Conservation (phyloP, 192 early-diverging fungal species). For the Hyaloraphidium curvatum region DNA sequence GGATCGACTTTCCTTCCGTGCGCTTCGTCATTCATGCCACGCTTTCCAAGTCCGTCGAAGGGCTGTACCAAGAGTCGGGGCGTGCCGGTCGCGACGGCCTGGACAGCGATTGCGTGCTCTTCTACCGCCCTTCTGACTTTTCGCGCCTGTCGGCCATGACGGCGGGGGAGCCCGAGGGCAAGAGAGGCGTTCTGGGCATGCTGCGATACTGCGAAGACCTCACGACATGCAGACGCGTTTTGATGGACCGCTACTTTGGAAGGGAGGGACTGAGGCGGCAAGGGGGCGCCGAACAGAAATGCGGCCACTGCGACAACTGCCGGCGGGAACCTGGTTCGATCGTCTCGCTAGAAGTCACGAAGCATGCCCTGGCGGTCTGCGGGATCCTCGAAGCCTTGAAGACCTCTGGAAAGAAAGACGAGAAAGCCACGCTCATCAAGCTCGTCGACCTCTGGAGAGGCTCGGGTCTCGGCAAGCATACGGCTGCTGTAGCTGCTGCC, state of each 20-base stretch:
- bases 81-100: slow-evolving; percentile 52
- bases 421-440: slow-evolving; percentile 18
- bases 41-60: slow-evolving; percentile 24
- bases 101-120: slow-evolving; percentile 42
- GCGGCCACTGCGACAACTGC: slow-evolving; percentile 18
- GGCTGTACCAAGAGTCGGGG: slow-evolving; percentile 57
- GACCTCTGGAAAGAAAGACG: neutral
- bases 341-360: slow-evolving; percentile 17
- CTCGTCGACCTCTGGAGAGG: slow-evolving; percentile 24
- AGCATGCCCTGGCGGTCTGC: slow-evolving; percentile 14
- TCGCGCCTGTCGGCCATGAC: slow-evolving; percentile 21
- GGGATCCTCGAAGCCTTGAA: slow-evolving; percentile 9
- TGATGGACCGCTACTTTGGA: slow-evolving; percentile 35
- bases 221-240: slow-evolving; percentile 33
- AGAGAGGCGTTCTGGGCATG: slow-evolving; percentile 29
- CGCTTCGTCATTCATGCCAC: slow-evolving; percentile 27
- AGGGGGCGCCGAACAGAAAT: slow-evolving; percentile 16
- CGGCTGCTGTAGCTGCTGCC: no score
- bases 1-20: slow-evolving; percentile 26
- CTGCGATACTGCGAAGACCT: slow-evolving; percentile 40
- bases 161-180: neutral
- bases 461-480: no score
- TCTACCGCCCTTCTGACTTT: slow-evolving; percentile 45
- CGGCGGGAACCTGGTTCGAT: slow-evolving; percentile 11
- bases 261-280: slow-evolving; percentile 10